Evolutionary conservation across 345 rosid species (phyloP).

Genomic region (Dipteronia sinensis): DNA sequence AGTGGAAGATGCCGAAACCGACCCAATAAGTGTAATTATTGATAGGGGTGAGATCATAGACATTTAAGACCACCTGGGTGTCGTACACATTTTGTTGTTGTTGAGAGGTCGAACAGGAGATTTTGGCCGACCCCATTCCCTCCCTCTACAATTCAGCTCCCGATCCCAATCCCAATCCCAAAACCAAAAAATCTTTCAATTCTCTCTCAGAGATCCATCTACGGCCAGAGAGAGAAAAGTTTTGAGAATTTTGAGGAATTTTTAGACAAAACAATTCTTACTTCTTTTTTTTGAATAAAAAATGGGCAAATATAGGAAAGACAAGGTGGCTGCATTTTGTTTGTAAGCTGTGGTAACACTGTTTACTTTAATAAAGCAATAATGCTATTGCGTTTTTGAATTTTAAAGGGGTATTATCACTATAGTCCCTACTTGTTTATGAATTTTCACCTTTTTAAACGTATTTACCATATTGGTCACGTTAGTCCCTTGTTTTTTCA

Average conservation of each 20-base stretch:
- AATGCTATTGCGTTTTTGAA: not conserved
- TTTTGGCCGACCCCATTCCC: slow-evolving; percentile 43
- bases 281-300: not conserved
- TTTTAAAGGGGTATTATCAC: too few relatives aligned
- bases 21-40: slow-evolving; percentile 81
- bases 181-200: not conserved
- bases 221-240: not conserved
- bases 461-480: too few relatives aligned
- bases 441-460: too few relatives aligned
- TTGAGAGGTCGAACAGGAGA: slow-evolving; percentile 34
- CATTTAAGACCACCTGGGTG: slow-evolving; percentile 60
- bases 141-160: not conserved
- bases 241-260: not conserved
- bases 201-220: slow-evolving; percentile 14
- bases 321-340: not conserved
- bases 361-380: not conserved
- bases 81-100: slow-evolving; percentile 22
- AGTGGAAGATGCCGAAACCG: slow-evolving; percentile 91
- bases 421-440: too few relatives aligned
- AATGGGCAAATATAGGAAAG: not conserved
- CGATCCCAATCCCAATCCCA: slow-evolving; percentile 1
- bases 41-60: slow-evolving; percentile 85
- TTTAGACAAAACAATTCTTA: not conserved
- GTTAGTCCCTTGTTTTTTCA: too few relatives aligned
- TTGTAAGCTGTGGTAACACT: too few relatives aligned